phyloP scores from a whole-genome alignment of 2,329 filamentous ascomycete genomes.

The Sporothrix inflata region DNA sequence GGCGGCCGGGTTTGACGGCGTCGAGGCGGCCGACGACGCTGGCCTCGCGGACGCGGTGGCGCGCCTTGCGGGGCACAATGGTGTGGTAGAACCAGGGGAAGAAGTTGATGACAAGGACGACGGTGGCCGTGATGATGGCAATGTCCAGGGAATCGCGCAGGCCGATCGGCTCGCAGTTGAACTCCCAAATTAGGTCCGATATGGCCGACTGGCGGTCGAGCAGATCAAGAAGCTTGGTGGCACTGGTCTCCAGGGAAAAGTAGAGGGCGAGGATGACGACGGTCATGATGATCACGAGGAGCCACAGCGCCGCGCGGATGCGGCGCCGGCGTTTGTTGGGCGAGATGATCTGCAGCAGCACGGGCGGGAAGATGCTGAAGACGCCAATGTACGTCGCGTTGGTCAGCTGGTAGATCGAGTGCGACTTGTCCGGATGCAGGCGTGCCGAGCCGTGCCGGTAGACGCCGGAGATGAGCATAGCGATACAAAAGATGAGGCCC shows the following conservation, averaged over 20 bases:
- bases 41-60: background rate
- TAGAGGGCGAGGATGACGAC: constrained; percentile 34
- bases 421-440: constrained; percentile 31
- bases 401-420: constrained; percentile 35
- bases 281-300: constrained; percentile 32
- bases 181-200: constrained; percentile 23
- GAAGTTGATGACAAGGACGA: constrained; percentile 28
- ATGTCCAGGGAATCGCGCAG: constrained; percentile 10
- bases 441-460: constrained; percentile 33
- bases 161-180: constrained; percentile 5
- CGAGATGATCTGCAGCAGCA: constrained; percentile 33
- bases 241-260: constrained; percentile 22
- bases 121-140: constrained; percentile 1
- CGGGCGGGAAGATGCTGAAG: constrained; percentile 34
- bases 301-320: constrained; percentile 36
- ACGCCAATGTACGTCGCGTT: constrained; percentile 35
- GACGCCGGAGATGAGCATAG: constrained; percentile 30
- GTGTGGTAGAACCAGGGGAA: constrained; percentile 22
- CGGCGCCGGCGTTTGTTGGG: constrained; percentile 31
- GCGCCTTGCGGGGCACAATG: background rate
- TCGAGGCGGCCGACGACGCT: background rate
- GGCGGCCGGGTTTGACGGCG: background rate
- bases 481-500: constrained; percentile 34
- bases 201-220: constrained; percentile 23
- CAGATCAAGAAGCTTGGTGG: background rate